A percentile compares a stretch with the other conserved stretches of the same genome.
Conservation (phyloP, 2,329 filamentous ascomycete species). For the Thelonectria blattea region DNA sequence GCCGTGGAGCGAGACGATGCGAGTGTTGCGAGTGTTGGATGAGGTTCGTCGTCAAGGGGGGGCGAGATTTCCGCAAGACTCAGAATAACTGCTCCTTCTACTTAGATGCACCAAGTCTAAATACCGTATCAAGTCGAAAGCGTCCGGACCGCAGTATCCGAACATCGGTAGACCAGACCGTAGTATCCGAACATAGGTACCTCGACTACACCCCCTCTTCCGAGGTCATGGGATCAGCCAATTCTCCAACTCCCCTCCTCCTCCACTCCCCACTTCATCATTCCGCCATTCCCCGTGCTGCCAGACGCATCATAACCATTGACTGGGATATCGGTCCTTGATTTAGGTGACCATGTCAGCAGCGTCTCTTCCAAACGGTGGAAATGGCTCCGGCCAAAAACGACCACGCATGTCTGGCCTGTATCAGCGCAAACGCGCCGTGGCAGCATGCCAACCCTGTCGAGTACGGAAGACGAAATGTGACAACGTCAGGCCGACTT, state of each 20-base stretch:
- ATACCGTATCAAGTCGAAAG: too few relatives aligned
- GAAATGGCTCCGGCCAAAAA: constrained; percentile 2
- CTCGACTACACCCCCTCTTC: too few relatives aligned
- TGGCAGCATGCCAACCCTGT: constrained; percentile 21
- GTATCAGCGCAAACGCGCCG: constrained; percentile 22
- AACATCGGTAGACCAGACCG: too few relatives aligned
- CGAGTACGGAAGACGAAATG: constrained; percentile 23
- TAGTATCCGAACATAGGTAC: too few relatives aligned
- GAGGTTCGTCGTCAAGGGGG: constrained; percentile 18
- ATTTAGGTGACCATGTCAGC: not conserved
- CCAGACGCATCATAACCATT: not conserved
- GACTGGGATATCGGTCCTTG: too few relatives aligned
- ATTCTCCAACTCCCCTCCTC: not conserved
- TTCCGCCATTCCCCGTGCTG: not conserved
- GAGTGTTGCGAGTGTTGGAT: constrained; percentile 55
- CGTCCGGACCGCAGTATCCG: too few relatives aligned
- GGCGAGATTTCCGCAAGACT: constrained; percentile 3
- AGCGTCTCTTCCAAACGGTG: not conserved
- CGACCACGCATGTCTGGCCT: constrained; percentile 12
- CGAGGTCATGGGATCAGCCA: not conserved
- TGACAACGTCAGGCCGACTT: constrained; percentile 19
- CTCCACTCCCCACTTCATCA: not conserved
- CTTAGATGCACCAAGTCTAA: too few relatives aligned
- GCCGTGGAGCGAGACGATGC: constrained; percentile 54
- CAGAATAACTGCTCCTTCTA: not conserved